Percentiles rank a stretch among this genome's conserved stretches.
Conservation (phyloP, 1,284 basidiomycete genomes). For the Austropuccinia psidii region DNA sequence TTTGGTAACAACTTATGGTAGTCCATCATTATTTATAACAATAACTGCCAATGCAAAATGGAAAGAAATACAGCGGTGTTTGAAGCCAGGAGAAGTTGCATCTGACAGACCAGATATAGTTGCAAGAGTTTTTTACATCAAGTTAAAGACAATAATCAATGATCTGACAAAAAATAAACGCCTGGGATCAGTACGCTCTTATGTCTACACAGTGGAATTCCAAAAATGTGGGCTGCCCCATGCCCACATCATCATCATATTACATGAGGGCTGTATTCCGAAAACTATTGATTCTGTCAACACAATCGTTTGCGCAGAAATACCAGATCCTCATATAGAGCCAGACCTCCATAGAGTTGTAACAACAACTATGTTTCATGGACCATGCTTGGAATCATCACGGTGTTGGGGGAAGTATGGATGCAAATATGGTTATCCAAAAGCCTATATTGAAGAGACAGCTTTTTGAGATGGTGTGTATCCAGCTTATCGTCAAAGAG, state of each 20-base stretch:
- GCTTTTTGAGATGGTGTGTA: neutral
- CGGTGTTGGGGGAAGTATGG: neutral
- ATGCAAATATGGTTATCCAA: neutral
- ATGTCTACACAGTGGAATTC: slow-evolving; percentile 48
- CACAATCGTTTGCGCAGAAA: neutral
- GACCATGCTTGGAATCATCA: too few relatives aligned
- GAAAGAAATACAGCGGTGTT: neutral
- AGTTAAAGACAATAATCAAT: neutral
- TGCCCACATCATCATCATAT: slow-evolving; percentile 48
- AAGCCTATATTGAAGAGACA: neutral
- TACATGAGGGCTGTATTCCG: neutral
- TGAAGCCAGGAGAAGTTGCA: neutral
- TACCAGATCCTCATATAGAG: neutral
- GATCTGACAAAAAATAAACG: neutral
- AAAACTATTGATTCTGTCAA: neutral
- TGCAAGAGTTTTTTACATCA: neutral
- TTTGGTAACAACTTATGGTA: slow-evolving; percentile 45
- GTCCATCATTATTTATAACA: slow-evolving; percentile 50
- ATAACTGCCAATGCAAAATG: slow-evolving; percentile 50
- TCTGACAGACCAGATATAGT: neutral
- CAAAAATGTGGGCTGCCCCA: slow-evolving; percentile 51
- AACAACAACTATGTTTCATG: neutral
- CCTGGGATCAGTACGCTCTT: neutral
- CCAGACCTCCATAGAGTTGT: neutral
- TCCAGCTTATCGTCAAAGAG: neutral